phyloP scores from a whole-genome alignment of 441 rosid species.

The Gossypium schwendimanii region DNA sequence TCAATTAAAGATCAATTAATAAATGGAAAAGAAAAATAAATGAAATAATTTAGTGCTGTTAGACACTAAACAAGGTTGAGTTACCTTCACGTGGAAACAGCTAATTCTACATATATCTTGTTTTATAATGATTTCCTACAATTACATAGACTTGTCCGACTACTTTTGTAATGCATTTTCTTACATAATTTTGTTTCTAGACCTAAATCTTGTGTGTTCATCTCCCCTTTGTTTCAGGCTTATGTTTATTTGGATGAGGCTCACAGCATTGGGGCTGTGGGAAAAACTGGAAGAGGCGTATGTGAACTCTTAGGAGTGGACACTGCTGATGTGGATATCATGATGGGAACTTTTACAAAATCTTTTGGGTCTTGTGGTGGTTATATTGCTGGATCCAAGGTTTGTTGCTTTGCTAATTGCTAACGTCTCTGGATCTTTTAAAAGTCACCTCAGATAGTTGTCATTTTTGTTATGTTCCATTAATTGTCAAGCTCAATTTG shows the following conservation, averaged over 20 bases:
- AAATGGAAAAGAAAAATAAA: not conserved
- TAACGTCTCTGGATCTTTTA: not conserved
- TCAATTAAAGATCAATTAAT: not conserved
- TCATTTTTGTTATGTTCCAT: not conserved
- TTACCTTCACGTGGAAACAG: not conserved
- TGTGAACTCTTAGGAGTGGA: slow-evolving; percentile 86
- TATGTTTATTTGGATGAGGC: slow-evolving; percentile 80
- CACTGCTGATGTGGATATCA: slow-evolving; percentile 77
- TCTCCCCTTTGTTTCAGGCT: slow-evolving; percentile 32
- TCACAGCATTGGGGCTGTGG: slow-evolving; percentile 91
- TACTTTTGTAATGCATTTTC: not conserved
- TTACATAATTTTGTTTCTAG: not conserved
- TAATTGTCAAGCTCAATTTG: not conserved
- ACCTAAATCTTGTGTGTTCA: not conserved
- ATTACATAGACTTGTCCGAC: not conserved
- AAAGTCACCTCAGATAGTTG: not conserved
- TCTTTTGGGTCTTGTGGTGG: slow-evolving; percentile 94
- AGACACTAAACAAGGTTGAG: not conserved
- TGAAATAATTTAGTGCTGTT: not conserved
- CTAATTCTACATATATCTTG: not conserved
- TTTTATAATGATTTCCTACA: not conserved
- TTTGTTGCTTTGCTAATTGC: slow-evolving; percentile 15
- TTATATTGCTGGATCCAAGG: slow-evolving; percentile 87
- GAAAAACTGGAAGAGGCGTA: slow-evolving; percentile 81
- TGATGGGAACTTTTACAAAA: slow-evolving; percentile 97